Percentiles rank a stretch among this genome's conserved stretches.
These are phyloP conservation scores for Angomonas desouzai DNA, from an alignment of 208 protist species.

Conservation along the genomic window DNA sequence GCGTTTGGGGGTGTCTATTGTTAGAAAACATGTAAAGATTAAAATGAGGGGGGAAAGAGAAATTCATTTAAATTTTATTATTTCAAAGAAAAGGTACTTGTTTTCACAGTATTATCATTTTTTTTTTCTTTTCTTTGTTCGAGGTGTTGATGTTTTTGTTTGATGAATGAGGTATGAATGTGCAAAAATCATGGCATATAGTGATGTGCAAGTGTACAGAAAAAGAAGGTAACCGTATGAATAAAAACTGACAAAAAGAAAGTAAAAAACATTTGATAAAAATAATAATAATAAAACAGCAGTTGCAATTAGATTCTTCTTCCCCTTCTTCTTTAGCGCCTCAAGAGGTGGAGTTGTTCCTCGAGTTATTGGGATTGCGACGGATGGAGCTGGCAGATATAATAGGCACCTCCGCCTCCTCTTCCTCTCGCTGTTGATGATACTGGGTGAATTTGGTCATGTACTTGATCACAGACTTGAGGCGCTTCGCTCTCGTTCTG, in stretches of 20 bases:
- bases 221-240: neutral
- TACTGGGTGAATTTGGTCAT: neutral
- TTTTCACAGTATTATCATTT: no score
- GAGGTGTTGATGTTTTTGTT: constrained; percentile 4
- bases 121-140: no score
- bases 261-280: neutral
- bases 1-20: no score
- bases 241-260: constrained; percentile 1
- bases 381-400: neutral
- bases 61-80: no score
- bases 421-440: neutral
- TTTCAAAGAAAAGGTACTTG: no score
- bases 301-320: neutral
- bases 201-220: neutral
- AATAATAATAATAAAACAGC: neutral
- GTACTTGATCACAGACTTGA: neutral
- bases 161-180: neutral
- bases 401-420: neutral
- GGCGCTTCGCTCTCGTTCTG: neutral
- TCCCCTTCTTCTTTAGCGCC: neutral
- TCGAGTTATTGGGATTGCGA: neutral
- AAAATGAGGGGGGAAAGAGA: no score
- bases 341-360: neutral
- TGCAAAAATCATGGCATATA: neutral
- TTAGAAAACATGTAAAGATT: no score